Percentiles rank a stretch among this genome's conserved stretches.
phyloP scores from a whole-genome alignment of 768 basidiomycete genomes.

The Russula olivacea region DNA sequence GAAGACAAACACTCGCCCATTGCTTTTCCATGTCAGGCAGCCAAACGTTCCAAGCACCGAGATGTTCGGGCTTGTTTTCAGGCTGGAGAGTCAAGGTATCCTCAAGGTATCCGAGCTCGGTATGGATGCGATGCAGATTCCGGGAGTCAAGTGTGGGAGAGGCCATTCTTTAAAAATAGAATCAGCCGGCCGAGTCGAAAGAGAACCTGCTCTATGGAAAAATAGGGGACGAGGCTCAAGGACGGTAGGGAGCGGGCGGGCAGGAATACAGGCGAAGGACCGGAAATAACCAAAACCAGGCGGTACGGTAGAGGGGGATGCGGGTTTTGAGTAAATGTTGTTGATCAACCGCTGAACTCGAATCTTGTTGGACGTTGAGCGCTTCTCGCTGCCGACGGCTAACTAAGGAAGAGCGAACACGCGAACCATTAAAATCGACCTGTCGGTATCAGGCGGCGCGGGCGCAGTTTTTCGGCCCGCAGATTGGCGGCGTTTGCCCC shows the following conservation, averaged over 20 bases:
- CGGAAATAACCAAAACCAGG: slow-evolving; percentile 10
- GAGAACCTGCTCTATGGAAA: slow-evolving; percentile 21
- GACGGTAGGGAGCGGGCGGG: neutral
- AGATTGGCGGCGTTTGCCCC: slow-evolving; percentile 15
- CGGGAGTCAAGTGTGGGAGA: slow-evolving; percentile 10
- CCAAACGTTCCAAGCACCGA: slow-evolving; percentile 18
- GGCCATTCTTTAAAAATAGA: slow-evolving; percentile 14
- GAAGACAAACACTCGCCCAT: slow-evolving; percentile 12
- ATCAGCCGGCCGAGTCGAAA: neutral
- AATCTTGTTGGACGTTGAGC: slow-evolving; percentile 23
- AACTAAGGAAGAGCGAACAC: slow-evolving; percentile 13
- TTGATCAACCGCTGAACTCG: slow-evolving; percentile 24
- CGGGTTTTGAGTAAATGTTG: slow-evolving; percentile 18
- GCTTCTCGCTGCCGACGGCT: slow-evolving; percentile 21
- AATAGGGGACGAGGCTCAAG: slow-evolving; percentile 13
- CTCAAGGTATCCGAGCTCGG: slow-evolving; percentile 19
- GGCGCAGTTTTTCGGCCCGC: slow-evolving; percentile 8
- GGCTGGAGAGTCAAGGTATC: slow-evolving; percentile 11
- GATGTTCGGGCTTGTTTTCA: slow-evolving; percentile 14
- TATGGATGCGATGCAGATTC: slow-evolving; percentile 19
- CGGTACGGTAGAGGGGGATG: neutral
- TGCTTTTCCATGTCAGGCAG: slow-evolving; percentile 20
- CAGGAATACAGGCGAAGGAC: slow-evolving; percentile 2
- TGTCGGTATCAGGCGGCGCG: slow-evolving; percentile 18
- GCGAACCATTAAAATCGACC: slow-evolving; percentile 14